Evolutionary conservation across 1,139 yeast species (phyloP), one percentile per base, ranked within the genome.

Genomic region (Yamadazyma membranifaciens): DNA sequence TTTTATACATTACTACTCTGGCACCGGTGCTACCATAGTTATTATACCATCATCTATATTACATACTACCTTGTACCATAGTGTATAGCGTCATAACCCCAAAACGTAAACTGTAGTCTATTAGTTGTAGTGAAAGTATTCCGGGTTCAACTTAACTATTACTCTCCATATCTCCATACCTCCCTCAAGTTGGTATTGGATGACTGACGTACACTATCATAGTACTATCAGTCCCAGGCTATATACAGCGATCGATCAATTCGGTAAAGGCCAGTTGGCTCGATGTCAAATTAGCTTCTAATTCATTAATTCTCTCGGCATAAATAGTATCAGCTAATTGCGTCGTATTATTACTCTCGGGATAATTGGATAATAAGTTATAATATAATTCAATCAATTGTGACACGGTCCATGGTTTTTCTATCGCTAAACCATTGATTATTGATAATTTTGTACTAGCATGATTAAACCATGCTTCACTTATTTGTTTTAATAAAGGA

Each of bases 291-390:
- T 43, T 45, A 2, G 28, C 33, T 36, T 52, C 53, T 9, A 53
- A 39, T 39, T 58, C 61, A 7, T 39, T 47, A 2, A 59, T 44
- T 16, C 64, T 41, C 11, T 48, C 43, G 27, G 48, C 52, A 35
- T 60, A 60, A 27, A 50, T 39, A n/a, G 40, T 40, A 43, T 60
- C 54, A 28, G 65, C 65, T 41, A 60, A 46, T n/a, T 58, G 60
- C 0, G 63, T 58, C 26, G 63, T 58, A 34, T 48, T 54, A 3
- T 34, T 39, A 34, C 63, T 56, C 6, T 49, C 52, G 3, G 34
- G 35, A 39, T 57, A 45, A 31, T 41, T 37, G 24, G 43, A 50
- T 4, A 59, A 45, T 36, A 59, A 38, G 13, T 46, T 43, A 26
- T 45, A 42, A 41, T 57, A 60, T n/a, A 60, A 42, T 24, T 37